Evolutionary conservation across 306 rosid species (phyloP).

Genomic region (Heteromeles arbutifolia): DNA sequence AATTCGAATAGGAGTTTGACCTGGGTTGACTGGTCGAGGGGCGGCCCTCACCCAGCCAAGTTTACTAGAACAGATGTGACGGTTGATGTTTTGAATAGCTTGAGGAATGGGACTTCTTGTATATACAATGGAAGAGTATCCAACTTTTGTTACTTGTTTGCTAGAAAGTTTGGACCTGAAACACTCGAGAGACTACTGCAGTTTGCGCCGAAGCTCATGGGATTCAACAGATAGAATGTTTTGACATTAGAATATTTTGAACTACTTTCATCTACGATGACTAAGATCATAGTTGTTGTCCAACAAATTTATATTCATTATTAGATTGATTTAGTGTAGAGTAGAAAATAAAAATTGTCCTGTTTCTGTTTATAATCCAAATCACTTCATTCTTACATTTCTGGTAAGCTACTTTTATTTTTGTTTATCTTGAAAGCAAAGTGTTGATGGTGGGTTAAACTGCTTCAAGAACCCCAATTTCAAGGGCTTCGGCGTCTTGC

Average conservation of each 20-base stretch:
- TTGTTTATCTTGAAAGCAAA: not conserved
- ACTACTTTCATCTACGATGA: not conserved
- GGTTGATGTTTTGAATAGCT: slow-evolving; percentile 30
- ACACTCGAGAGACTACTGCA: slow-evolving; percentile 37
- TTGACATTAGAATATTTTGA: no score
- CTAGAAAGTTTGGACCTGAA: slow-evolving; percentile 24
- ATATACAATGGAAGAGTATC: slow-evolving; percentile 31
- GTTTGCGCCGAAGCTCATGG: slow-evolving; percentile 62
- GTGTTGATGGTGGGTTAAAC: not conserved
- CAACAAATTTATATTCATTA: not conserved
- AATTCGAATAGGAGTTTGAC: slow-evolving; percentile 74
- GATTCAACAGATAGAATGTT: slow-evolving; percentile 18
- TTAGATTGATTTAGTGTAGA: not conserved
- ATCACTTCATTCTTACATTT: not conserved
- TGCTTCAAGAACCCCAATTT: not conserved
- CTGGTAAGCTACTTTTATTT: not conserved
- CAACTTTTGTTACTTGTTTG: slow-evolving; percentile 21
- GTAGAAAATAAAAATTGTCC: not conserved
- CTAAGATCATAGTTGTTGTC: not conserved
- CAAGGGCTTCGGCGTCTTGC: not conserved
- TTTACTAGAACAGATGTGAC: slow-evolving; percentile 46
- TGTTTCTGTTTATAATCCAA: not conserved
- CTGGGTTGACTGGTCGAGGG: slow-evolving; percentile 79
- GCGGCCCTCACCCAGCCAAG: slow-evolving; percentile 66
- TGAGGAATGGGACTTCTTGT: slow-evolving; percentile 44